Conservation (phyloP, 768 basidiomycete genomes). For the Dioszegia hungarica region DNA sequence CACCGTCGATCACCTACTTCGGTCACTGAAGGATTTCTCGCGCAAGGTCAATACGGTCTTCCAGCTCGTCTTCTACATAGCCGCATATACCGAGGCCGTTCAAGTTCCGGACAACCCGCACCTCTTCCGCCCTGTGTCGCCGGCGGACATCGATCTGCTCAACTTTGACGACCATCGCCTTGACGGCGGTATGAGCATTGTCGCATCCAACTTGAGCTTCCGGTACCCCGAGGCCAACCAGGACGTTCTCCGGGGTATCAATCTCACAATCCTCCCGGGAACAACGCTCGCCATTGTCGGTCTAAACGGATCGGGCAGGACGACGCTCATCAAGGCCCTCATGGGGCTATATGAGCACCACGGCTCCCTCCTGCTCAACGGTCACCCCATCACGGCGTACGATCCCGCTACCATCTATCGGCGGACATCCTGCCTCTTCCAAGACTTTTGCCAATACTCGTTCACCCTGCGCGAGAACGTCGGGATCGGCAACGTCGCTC, state of each 20-base stretch:
- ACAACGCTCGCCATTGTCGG: slow-evolving; percentile 78
- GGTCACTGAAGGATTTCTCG: slow-evolving; percentile 61
- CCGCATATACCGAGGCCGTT: slow-evolving; percentile 71
- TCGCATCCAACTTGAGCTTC: slow-evolving; percentile 64
- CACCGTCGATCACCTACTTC: slow-evolving; percentile 67
- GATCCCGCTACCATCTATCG: slow-evolving; percentile 69
- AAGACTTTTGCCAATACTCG: slow-evolving; percentile 76
- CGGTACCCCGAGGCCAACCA: slow-evolving; percentile 71
- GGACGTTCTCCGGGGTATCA: slow-evolving; percentile 66
- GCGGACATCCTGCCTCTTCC: slow-evolving; percentile 75
- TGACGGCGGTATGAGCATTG: slow-evolving; percentile 62
- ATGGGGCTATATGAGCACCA: slow-evolving; percentile 67
- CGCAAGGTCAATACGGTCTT: slow-evolving; percentile 67
- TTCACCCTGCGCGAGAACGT: slow-evolving; percentile 75
- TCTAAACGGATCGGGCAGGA: slow-evolving; percentile 55
- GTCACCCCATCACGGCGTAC: slow-evolving; percentile 61
- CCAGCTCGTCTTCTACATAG: slow-evolving; percentile 79
- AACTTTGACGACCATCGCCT: slow-evolving; percentile 23
- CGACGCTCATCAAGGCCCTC: slow-evolving; percentile 75
- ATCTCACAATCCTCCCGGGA: slow-evolving; percentile 65
- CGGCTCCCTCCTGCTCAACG: slow-evolving; percentile 68
- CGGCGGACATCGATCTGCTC: neutral
- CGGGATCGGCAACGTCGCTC: slow-evolving; percentile 72
- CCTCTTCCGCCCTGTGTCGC: neutral
- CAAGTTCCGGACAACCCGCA: neutral